Evolutionary conservation across 768 basidiomycete genomes (phyloP), one percentile per base, ranked within the genome.

Genomic region (Suillus paluster): DNA sequence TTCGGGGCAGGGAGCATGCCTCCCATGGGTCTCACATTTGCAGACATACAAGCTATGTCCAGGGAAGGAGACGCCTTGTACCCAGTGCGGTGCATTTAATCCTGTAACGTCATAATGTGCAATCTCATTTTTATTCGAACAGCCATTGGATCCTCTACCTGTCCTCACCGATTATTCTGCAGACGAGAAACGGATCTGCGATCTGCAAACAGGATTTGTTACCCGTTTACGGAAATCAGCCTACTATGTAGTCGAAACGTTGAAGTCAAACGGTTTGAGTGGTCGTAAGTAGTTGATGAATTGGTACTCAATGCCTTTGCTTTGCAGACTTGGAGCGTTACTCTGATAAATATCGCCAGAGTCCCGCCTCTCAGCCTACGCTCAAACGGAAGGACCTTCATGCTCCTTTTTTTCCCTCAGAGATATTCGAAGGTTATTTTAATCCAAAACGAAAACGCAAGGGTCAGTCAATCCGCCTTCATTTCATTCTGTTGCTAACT

Each of bases 311-410:
- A 30, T 3, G 8, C 21, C 14, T 12, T 58, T 44, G 15, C 7
- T 63, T 39, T 64, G 27, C 66, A 91, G 93, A 92, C 46, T 76
- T 94, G 5, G 86, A 89, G 46, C 86, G 90, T 33, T 95, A 93
- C 71, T 92, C 91, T 19, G 93, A 95, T 75, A 92, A 91, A 74
- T 93, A 94, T 72, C 83, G 88, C 8, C 85, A 88, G 3, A 86
- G 86, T 9, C 72, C 79, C 7, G 69, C 81, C 8, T 81, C 83
- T 1, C 87, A 87, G 60, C 90, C 92, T 12, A 78, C 83, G 42
- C 79, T 95, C 62, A 90, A 88, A 71, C 82, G 86, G 55, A 86
- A 83, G 65, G 87, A 91, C 30, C 77, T 95, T 4, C 84, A 93
- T 63, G 82, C 83, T 59, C 83, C 89, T 0, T 94, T 92, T 78